Evolutionary conservation across 2,329 filamentous ascomycete species (phyloP), one percentile per base, ranked within the genome.

Genomic region (Niveomyces coronatus): DNA sequence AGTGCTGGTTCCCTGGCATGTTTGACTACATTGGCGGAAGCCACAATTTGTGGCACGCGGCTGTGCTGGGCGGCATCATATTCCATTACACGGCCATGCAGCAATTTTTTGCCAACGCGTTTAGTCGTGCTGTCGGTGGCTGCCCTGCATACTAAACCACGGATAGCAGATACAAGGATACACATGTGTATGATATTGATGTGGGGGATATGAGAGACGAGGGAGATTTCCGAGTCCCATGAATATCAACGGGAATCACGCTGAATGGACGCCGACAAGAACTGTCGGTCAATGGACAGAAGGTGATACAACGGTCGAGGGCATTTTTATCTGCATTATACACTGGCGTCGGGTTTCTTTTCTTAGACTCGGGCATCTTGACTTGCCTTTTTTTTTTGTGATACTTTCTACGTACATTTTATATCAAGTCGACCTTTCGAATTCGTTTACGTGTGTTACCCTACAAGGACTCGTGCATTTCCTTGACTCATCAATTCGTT

Each of bases 41-140:
- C 58, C 91, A 98, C 63, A 98, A 98, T 60, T 78, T 98, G 42
- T 98, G 91, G 91, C 91, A 98, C 60, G 63, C 94, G 23, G 91
- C 91, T 7, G 91, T 98, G 9, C 67, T 98, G 19, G 86, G 88
- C 13, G 91, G 91, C 9, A 98, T 98, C 41, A 61, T 96, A n/a
- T 96, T 94, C 58, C 91, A 98, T 60, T 98, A 96, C 62, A 72
- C 74, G 16, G 91, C 91, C 14, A 95, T 98, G 89, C 85, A 95
- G 60, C 76, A 87, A 40, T 91, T 98, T 60, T 98, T 98, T 54
- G 71, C 82, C 4, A 73, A 71, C 28, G 85, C 85, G 9, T 89
- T 89, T 60, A 62, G 68, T 47, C 72, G 82, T 43, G 82, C 82
- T 3, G 56, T 77, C 54, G 68, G 62, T 32, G 71, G 70, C n/a